phyloP scores from a whole-genome alignment of 345 rosid species.

The Brassica napus region DNA sequence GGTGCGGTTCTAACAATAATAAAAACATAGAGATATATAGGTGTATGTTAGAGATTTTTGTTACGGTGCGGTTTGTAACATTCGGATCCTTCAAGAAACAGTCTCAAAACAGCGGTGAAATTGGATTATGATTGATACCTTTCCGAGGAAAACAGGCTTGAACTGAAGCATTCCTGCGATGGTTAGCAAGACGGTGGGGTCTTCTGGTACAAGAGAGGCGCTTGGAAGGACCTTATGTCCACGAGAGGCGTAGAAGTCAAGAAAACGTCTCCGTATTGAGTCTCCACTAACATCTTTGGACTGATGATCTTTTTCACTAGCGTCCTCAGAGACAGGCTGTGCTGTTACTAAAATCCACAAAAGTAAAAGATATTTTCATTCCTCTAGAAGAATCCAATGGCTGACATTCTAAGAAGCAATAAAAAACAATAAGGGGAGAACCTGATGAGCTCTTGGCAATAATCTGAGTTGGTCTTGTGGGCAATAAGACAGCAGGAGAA shows the following conservation, averaged over 20 bases:
- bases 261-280: constrained; percentile 73
- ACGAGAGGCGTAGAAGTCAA: constrained; percentile 85
- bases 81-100: neutral
- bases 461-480: constrained; percentile 33
- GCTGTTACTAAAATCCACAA: constrained; percentile 55
- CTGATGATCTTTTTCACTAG: constrained; percentile 42
- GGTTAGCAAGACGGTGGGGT: constrained; percentile 88
- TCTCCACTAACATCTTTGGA: constrained; percentile 68
- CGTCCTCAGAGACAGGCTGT: constrained; percentile 60
- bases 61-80: too few relatives aligned
- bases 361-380: constrained; percentile 33
- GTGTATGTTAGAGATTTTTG: too few relatives aligned
- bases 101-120: neutral
- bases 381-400: constrained; percentile 14
- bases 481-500: constrained; percentile 42
- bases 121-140: constrained; percentile 42
- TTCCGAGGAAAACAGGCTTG: constrained; percentile 92
- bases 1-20: too few relatives aligned
- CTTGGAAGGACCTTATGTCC: constrained; percentile 91
- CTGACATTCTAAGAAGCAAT: constrained; percentile 5
- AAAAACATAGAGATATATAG: too few relatives aligned
- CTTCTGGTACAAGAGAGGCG: constrained; percentile 93
- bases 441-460: constrained; percentile 57
- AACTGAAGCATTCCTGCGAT: constrained; percentile 99
- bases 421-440: neutral